These are phyloP conservation scores for Debaryomyces psychrophilus DNA, from an alignment of 1,139 yeast species.

Conservation along the genomic window DNA sequence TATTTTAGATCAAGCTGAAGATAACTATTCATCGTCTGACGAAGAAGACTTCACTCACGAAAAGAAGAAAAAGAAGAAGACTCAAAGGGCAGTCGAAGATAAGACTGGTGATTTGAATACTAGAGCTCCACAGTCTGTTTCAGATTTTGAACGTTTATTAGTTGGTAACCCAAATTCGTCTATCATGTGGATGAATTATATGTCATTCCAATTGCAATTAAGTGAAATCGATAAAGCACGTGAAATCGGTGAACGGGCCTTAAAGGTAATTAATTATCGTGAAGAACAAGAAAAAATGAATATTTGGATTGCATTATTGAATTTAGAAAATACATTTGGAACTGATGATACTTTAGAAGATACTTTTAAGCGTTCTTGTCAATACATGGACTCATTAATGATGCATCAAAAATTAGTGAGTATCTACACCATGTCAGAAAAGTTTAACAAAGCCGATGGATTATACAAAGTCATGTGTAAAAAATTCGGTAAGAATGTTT, in stretches of 20 bases:
- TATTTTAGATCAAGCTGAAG: conserved; percentile 76
- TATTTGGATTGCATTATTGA: conserved; percentile 93
- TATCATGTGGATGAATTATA: conserved; percentile 94
- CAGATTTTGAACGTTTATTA: conserved; percentile 88
- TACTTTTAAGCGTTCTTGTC: conserved; percentile 79
- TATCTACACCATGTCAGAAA: conserved; percentile 75
- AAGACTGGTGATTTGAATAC: conserved; percentile 82
- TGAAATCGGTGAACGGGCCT: conserved; percentile 89
- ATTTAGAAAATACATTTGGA: conserved; percentile 94
- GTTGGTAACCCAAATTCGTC: conserved; percentile 95
- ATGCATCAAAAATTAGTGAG: conserved; percentile 81
- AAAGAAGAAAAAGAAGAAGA: conserved; percentile 50
- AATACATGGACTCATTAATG: conserved; percentile 83
- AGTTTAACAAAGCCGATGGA: conserved; percentile 67
- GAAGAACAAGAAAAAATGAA: conserved; percentile 93
- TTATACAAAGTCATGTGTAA: conserved; percentile 70
- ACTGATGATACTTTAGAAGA: conserved; percentile 79
- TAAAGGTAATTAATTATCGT: conserved; percentile 85
- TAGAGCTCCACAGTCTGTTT: conserved; percentile 86
- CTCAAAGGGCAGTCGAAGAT: conserved; percentile 61
- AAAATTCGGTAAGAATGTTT: conserved; percentile 74
- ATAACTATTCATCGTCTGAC: conserved; percentile 53
- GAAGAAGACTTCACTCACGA: conserved; percentile 58
- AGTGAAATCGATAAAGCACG: conserved; percentile 95
- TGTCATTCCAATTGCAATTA: conserved; percentile 95